phyloP scores from a whole-genome alignment of 257 asterid species.

The Haberlea rhodopensis region DNA sequence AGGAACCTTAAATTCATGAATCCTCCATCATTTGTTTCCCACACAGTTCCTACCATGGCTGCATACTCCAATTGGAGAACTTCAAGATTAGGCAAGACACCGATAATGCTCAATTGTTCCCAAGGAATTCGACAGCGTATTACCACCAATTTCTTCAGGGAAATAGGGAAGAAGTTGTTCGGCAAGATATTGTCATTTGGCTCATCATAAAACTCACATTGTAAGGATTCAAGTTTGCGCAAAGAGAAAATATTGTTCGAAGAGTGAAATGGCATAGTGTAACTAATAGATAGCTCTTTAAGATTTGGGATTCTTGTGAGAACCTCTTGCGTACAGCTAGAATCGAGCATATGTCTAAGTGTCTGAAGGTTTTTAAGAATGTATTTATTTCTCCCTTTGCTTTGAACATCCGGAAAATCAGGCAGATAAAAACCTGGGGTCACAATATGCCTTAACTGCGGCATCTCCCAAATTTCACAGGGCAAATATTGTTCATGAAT shows the following conservation, averaged over 20 bases:
- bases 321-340: background rate
- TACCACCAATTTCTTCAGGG: background rate
- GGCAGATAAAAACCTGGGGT: background rate
- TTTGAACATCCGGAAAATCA: background rate
- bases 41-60: background rate
- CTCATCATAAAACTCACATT: background rate
- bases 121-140: background rate
- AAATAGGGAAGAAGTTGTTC: background rate
- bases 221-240: background rate
- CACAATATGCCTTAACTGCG: no score
- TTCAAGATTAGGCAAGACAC: slow-evolving; percentile 5
- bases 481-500: background rate
- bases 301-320: no score
- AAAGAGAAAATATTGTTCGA: no score
- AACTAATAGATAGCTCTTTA: background rate
- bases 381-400: no score
- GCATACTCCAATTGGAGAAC: background rate
- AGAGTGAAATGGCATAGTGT: background rate
- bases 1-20: background rate
- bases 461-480: no score
- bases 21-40: no score
- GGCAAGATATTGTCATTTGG: background rate
- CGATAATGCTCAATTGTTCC: no score
- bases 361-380: background rate
- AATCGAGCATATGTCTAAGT: background rate